phyloP scores from a whole-genome alignment of 2,329 filamentous ascomycete species.

The Kalaharituber pfeilii region DNA sequence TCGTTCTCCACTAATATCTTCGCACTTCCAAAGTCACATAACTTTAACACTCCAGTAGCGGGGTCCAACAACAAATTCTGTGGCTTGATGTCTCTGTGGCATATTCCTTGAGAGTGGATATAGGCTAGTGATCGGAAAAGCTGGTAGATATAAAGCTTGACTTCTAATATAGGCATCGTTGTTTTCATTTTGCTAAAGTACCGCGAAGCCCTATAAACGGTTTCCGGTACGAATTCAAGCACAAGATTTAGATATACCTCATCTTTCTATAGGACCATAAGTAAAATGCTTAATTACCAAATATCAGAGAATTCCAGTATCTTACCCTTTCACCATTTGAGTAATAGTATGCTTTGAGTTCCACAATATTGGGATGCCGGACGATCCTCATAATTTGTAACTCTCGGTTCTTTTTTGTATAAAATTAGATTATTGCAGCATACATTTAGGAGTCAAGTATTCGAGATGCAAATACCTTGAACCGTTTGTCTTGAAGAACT shows the following conservation, averaged over 20 bases:
- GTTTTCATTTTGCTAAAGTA: constrained; percentile 99
- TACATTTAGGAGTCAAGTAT: background rate
- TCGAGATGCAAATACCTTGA: constrained; percentile 77
- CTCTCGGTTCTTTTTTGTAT: constrained; percentile 89
- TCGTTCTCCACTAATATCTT: constrained; percentile 98
- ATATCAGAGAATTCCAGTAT: background rate
- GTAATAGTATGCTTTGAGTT: constrained; percentile 98
- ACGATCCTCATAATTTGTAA: constrained; percentile 99
- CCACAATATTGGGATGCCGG: constrained; percentile 94
- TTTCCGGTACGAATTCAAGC: constrained; percentile 95
- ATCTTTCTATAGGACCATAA: constrained; percentile 49
- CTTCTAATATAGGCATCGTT: constrained; percentile 95
- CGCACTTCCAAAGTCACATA: constrained; percentile 96
- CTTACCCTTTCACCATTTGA: constrained; percentile 90
- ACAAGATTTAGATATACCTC: constrained; percentile 98
- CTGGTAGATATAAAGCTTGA: constrained; percentile 99
- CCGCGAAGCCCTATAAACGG: constrained; percentile 89
- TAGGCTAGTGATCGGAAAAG: constrained; percentile 96
- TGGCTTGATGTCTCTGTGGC: constrained; percentile 97
- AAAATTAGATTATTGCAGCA: background rate
- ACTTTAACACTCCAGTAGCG: constrained; percentile 75
- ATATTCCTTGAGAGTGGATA: constrained; percentile 98
- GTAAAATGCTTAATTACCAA: background rate
- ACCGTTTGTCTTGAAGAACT: constrained; percentile 95
- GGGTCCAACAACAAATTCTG: constrained; percentile 94